Conservation (phyloP, 345 rosid species). For the Carallia pectinifolia region DNA sequence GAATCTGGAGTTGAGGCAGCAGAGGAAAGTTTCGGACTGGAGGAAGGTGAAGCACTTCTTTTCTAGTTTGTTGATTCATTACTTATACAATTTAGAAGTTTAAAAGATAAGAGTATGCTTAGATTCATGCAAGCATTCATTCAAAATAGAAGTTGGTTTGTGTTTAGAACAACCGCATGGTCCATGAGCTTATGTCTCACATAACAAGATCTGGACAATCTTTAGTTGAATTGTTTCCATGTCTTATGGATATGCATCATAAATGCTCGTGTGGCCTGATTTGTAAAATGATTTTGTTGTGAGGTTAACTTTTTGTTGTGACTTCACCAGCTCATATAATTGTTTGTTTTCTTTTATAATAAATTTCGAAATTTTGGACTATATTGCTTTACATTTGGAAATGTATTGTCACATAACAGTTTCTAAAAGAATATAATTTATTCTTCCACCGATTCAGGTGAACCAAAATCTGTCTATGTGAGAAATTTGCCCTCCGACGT, state of each 20-base stretch:
- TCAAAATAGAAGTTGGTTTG: background rate
- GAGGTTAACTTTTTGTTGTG: background rate
- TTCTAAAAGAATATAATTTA: conserved; percentile 1
- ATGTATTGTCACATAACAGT: background rate
- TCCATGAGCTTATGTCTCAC: too few species aligned
- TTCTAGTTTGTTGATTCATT: background rate
- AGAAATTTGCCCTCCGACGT: conserved; percentile 86
- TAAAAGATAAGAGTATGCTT: background rate
- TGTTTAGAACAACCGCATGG: background rate
- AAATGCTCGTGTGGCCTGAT: background rate
- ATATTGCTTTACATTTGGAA: conserved; percentile 5
- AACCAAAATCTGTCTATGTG: conserved; percentile 86
- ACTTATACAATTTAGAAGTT: conserved; percentile 4
- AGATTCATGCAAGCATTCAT: background rate
- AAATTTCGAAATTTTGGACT: background rate
- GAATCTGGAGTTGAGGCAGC: conserved; percentile 34
- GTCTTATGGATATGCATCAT: background rate
- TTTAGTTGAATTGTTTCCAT: background rate
- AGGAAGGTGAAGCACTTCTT: conserved; percentile 50
- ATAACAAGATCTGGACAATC: background rate
- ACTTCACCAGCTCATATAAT: background rate
- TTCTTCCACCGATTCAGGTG: conserved; percentile 54
- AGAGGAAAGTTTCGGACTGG: conserved; percentile 39
- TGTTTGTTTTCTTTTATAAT: background rate
- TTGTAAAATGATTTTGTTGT: background rate